Conservation (phyloP, 2,329 filamentous ascomycete species). For the Hymenoscyphus salicellus region DNA sequence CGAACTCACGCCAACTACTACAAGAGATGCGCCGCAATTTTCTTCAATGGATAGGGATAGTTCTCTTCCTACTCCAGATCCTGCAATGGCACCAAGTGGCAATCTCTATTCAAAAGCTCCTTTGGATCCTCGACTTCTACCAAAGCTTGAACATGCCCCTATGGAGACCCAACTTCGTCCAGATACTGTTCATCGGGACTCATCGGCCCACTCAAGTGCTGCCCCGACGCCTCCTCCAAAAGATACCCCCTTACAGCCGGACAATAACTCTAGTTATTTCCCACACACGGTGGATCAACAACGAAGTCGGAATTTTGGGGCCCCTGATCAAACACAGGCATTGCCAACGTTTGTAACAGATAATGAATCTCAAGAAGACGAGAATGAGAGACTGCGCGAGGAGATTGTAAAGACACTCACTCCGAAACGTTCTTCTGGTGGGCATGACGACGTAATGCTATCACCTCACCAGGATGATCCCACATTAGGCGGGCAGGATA, state of each 20-base stretch:
- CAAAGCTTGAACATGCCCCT: slow-evolving; percentile 23
- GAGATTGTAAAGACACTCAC: slow-evolving; percentile 72
- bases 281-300: slow-evolving; percentile 12
- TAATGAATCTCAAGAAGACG: slow-evolving; percentile 43
- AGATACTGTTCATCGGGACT: slow-evolving; percentile 31
- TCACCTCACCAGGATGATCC: slow-evolving; percentile 22
- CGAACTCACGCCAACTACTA: slow-evolving; percentile 30
- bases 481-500: slow-evolving; percentile 20
- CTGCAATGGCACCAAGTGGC: slow-evolving; percentile 24
- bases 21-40: slow-evolving; percentile 10
- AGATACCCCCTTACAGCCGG: slow-evolving; percentile 35
- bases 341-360: slow-evolving; percentile 16
- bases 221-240: slow-evolving; percentile 48
- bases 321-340: slow-evolving; percentile 15
- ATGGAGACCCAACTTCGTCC: slow-evolving; percentile 27
- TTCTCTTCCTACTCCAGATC: slow-evolving; percentile 27
- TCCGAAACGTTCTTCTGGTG: slow-evolving; percentile 40
- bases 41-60: slow-evolving; percentile 8
- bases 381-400: slow-evolving; percentile 68
- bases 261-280: slow-evolving; percentile 20
- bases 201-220: slow-evolving; percentile 36
- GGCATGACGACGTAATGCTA: slow-evolving; percentile 14
- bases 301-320: slow-evolving; percentile 12
- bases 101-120: slow-evolving; percentile 26
- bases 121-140: slow-evolving; percentile 28